These are phyloP conservation scores for Marasmius sp. DNA, from an alignment of 1,284 basidiomycete species.

Conservation along the genomic window DNA sequence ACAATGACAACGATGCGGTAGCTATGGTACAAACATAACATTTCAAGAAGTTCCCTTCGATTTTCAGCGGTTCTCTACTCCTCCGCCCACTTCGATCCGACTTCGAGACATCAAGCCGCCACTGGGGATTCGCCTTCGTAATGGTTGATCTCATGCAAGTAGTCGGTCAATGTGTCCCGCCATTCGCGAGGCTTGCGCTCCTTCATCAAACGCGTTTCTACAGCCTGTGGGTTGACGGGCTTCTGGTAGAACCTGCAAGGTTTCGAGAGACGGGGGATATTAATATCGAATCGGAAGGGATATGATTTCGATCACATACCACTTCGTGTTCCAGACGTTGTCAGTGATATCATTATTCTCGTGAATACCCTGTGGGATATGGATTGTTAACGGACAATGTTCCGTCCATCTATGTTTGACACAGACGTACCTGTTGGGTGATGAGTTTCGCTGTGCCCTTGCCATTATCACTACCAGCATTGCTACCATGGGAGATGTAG, in stretches of 20 bases:
- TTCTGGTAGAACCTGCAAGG: conserved; percentile 1
- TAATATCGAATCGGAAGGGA: neutral
- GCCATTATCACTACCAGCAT: neutral
- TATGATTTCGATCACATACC: neutral
- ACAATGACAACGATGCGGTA: too few species aligned
- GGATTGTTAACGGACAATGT: neutral
- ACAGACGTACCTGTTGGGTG: neutral
- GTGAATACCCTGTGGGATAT: neutral
- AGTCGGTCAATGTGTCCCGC: neutral
- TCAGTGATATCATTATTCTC: conserved; percentile 1
- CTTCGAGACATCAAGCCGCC: too few species aligned
- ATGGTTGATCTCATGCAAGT: neutral
- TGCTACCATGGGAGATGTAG: neutral
- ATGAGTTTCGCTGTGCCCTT: neutral
- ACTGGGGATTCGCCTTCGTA: neutral
- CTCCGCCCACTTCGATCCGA: too few species aligned
- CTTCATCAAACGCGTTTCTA: neutral
- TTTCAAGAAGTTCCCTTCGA: too few species aligned
- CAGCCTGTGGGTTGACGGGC: neutral
- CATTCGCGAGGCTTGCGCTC: neutral
- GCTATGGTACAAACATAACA: too few species aligned
- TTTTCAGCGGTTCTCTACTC: too few species aligned
- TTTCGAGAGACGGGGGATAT: neutral
- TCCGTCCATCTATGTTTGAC: neutral
- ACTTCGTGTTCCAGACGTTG: conserved; percentile 1